phyloP scores from a whole-genome alignment of 163 green algal species.

The Prototheca wickerhamii region DNA sequence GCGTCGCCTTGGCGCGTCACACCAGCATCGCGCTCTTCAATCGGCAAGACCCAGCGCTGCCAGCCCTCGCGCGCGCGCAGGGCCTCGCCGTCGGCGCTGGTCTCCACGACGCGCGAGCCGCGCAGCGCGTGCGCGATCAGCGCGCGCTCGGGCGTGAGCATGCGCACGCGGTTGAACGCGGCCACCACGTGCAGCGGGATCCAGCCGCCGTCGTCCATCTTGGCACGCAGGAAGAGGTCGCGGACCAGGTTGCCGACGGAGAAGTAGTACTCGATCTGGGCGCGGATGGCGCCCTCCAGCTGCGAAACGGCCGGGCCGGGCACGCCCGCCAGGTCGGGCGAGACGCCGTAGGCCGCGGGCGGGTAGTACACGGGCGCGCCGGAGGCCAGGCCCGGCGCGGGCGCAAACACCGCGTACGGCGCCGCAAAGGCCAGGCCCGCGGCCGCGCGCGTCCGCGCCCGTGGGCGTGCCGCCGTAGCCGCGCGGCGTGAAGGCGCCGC shows the following conservation, averaged over 20 bases:
- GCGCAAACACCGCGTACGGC: background rate
- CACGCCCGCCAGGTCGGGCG: constrained; percentile 13
- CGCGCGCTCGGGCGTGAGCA: constrained; percentile 70
- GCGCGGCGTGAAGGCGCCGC: background rate
- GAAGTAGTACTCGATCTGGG: constrained; percentile 90
- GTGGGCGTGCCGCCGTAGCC: background rate
- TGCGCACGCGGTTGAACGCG: constrained; percentile 83
- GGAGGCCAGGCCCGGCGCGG: background rate
- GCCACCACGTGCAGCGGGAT: constrained; percentile 74
- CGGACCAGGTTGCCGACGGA: constrained; percentile 81
- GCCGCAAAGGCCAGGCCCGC: background rate
- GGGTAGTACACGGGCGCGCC: constrained; percentile 52
- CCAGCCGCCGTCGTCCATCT: constrained; percentile 89
- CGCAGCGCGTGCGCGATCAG: constrained; percentile 63
- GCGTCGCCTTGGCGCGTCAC: background rate
- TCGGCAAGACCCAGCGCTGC: constrained; percentile 69
- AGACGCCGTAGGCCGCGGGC: constrained; percentile 35
- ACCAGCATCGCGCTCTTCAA: background rate
- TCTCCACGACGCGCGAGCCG: constrained; percentile 41
- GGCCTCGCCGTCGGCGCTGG: constrained; percentile 41
- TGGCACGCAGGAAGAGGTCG: constrained; percentile 84
- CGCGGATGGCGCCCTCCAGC: constrained; percentile 46
- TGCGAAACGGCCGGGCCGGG: constrained; percentile 2
- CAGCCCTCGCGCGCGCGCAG: constrained; percentile 59
- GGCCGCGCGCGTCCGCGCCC: background rate